Base-by-base conservation (phyloP, 2,329 filamentous ascomycete genomes). In the Beauveria australis region DNA sequence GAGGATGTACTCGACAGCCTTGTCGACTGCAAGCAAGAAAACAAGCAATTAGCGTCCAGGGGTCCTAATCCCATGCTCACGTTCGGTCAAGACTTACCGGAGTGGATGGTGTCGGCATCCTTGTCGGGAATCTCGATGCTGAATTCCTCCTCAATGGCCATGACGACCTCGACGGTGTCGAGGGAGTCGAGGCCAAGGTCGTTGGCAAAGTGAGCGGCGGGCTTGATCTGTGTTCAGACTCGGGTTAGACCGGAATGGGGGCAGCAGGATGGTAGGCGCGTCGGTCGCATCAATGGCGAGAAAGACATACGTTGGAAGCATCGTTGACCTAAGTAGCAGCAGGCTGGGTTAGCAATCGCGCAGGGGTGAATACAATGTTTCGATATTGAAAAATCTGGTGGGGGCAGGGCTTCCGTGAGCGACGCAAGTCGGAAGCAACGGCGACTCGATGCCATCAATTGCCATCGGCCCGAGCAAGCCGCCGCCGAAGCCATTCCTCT, bases 161-260 rank as follows among this genome's bases (percentile, higher is more conserved):
- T 99, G 70, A 99, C 94, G 67, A 99, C 94, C 83, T 99, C 94
- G 66, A 99, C 94, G 65, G 94, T 97, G 77, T 99, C 94, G 76
- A 99, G 85, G 79, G 89, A 95, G 81, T 99, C 94, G 71, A 99
- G 82, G 67, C 92, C 94, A 66, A 99, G 89, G 79, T 99, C 93
- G 76, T 97, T 97, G 74, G 91, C 84, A 79, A 99, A 99, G 84
- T 97, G 92, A 62, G 93, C 88, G 59, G 80, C 82, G 65, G 85
- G 79, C 71, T 87, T 91, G 74, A 99, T 91, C 93, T 97, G 64
- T 59, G 49, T 24, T 14, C 62, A 56, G 37, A 51, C 30, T 59
- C 41, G 40, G 55, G 69, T 69, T 46, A 65, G 52, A 57, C 19
- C 53, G 26, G 46, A 16, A 51, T n/a, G 24, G 37, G 26, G 22